Evolutionary conservation across 2,329 filamentous ascomycete genomes (phyloP).

Genomic region (Leptographium wingfieldii): DNA sequence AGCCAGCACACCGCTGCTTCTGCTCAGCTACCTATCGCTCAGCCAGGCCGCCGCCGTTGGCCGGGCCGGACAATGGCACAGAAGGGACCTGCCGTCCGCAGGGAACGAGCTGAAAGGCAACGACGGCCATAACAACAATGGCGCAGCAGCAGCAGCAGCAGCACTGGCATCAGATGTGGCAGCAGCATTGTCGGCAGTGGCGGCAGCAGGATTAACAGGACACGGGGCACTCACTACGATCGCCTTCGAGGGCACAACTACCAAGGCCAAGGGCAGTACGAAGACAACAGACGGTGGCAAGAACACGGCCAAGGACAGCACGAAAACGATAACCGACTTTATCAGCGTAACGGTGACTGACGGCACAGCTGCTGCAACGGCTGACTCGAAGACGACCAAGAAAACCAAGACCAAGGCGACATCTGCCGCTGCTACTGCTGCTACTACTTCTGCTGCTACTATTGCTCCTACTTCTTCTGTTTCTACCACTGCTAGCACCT

Average conservation of each 20-base stretch:
- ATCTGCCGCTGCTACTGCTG: neutral
- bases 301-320: neutral
- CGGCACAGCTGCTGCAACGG: neutral
- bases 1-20: constrained; percentile 12
- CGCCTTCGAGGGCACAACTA: neutral
- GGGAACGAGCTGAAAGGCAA: constrained; percentile 3
- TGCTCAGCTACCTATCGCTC: constrained; percentile 16
- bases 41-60: constrained; percentile 16
- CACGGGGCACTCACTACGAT: neutral
- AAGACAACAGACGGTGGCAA: no score
- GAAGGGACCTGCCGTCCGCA: neutral
- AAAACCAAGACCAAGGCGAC: neutral
- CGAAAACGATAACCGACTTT: constrained; percentile 2
- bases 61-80: neutral
- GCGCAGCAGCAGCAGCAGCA: neutral
- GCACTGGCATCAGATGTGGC: neutral
- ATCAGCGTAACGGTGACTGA: constrained; percentile 1
- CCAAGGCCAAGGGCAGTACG: neutral
- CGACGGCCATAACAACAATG: neutral
- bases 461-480: neutral
- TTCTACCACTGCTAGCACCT: neutral
- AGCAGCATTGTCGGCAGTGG: neutral
- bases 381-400: neutral
- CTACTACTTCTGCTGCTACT: neutral
- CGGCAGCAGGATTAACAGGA: neutral